Evolutionary conservation across 2,329 filamentous ascomycete genomes (phyloP), one percentile per base, ranked within the genome.

Genomic region (Sordariomycetes sp.): DNA sequence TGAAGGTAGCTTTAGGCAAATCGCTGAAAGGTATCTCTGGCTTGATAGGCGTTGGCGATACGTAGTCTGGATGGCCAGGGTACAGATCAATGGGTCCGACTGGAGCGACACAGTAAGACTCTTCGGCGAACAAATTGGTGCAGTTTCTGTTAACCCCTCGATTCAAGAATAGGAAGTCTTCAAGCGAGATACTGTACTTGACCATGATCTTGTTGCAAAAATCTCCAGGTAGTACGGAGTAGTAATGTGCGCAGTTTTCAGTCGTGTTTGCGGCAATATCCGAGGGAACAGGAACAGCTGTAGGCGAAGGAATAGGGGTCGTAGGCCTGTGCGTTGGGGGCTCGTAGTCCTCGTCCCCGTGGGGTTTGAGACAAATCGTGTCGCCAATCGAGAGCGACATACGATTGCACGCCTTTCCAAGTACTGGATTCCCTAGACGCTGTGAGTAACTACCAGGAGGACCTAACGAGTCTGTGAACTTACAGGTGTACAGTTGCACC

Each of bases 111-210:
- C 55, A 61, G 41, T 61, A 61, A 24, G 37, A 42, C 18, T 48
- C 43, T 1, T 46, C 33, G 1, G 46, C 46, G 6, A 35, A 50
- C 9, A 60, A 41, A 32, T 59, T 60, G 9, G 52, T 56, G 39
- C 53, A 59, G 33, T 56, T 49, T 2, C 27, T 15, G 31, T 57
- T 49, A 21, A 61, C 37, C 3, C 25, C 42, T 1, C 53, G 40
- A 41, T 59, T 60, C 5, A 59, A 42, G 35, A 57, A 51, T 3
- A 41, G 18, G 33, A 60, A 59, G 41, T 60, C 53, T 11, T 32
- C 25, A 0, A 58, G 41, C 2, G 49, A 44, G 23, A 59, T 53
- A 12, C 40, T 39, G 19, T 47, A 54, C 29, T 46, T 46, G 14
- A 57, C 30, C 4, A 42, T 36, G 3, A 61, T 34, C 19, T 50